These are phyloP conservation scores for Polychaeton citri DNA, from an alignment of 2,329 filamentous ascomycete genomes.

Conservation along the genomic window DNA sequence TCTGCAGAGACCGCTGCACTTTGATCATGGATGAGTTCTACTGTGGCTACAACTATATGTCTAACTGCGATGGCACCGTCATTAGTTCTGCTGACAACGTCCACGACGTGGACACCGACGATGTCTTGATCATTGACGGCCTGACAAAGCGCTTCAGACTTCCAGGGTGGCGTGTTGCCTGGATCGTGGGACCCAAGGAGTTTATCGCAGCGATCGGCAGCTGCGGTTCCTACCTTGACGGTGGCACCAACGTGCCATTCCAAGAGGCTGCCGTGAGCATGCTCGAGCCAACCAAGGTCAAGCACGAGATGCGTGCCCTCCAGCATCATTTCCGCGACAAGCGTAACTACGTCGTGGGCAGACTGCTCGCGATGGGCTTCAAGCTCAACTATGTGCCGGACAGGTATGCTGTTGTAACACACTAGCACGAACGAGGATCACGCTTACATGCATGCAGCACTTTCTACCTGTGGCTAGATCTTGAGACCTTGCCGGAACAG, in stretches of 20 bases:
- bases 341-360: slow-evolving; percentile 75
- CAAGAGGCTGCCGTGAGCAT: slow-evolving; percentile 86
- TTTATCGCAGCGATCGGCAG: slow-evolving; percentile 89
- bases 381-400: slow-evolving; percentile 66
- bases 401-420: slow-evolving; percentile 26
- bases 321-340: slow-evolving; percentile 86
- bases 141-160: slow-evolving; percentile 94
- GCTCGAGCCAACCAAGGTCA: slow-evolving; percentile 75
- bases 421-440: not conserved
- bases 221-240: slow-evolving; percentile 87
- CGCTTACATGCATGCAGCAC: slow-evolving; percentile 31
- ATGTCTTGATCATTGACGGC: slow-evolving; percentile 83
- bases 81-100: slow-evolving; percentile 85
- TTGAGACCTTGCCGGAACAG: slow-evolving; percentile 53
- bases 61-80: slow-evolving; percentile 76
- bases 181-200: slow-evolving; percentile 91
- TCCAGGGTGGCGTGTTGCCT: slow-evolving; percentile 91
- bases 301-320: slow-evolving; percentile 74
- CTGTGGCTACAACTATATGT: slow-evolving; percentile 84
- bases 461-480: slow-evolving; percentile 77
- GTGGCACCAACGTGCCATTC: slow-evolving; percentile 88
- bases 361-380: slow-evolving; percentile 78
- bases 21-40: slow-evolving; percentile 97
- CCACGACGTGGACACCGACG: slow-evolving; percentile 65
- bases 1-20: slow-evolving; percentile 80